Conservation (phyloP, 257 asterid genomes). For the Hygrophila difformis region DNA sequence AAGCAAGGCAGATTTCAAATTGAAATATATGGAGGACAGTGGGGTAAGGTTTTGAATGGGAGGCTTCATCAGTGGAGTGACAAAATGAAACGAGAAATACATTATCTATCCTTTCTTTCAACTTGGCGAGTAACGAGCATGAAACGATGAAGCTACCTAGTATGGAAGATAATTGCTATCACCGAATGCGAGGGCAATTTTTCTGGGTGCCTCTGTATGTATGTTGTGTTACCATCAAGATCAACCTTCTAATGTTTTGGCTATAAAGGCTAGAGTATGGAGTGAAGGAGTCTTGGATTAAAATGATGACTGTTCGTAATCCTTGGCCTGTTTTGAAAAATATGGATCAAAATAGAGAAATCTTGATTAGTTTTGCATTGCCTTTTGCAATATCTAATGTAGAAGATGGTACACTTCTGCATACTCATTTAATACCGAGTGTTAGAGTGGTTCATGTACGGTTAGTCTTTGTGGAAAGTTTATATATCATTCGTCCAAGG, state of each 20-base stretch:
- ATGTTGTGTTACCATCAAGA: conserved; percentile 21
- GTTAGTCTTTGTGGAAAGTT: too few relatives aligned
- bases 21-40: neutral
- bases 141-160: conserved; percentile 22
- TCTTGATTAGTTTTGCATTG: too few relatives aligned
- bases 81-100: conserved; percentile 1
- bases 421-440: too few relatives aligned
- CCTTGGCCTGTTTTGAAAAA: neutral
- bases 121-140: conserved; percentile 28
- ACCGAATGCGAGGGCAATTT: conserved; percentile 20
- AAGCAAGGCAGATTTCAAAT: too few relatives aligned
- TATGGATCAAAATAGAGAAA: too few relatives aligned
- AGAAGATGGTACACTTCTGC: too few relatives aligned
- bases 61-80: conserved; percentile 42
- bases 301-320: conserved; percentile 11
- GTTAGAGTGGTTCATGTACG: too few relatives aligned
- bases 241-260: conserved; percentile 28
- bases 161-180: neutral
- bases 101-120: conserved; percentile 31
- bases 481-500: too few relatives aligned
- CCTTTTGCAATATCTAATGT: too few relatives aligned
- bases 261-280: conserved; percentile 5
- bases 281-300: conserved; percentile 5
- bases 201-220: conserved; percentile 27
- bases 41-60: conserved; percentile 37